phyloP scores from a whole-genome alignment of 352 stramenopile species.

The Phytophthora parvispora region DNA sequence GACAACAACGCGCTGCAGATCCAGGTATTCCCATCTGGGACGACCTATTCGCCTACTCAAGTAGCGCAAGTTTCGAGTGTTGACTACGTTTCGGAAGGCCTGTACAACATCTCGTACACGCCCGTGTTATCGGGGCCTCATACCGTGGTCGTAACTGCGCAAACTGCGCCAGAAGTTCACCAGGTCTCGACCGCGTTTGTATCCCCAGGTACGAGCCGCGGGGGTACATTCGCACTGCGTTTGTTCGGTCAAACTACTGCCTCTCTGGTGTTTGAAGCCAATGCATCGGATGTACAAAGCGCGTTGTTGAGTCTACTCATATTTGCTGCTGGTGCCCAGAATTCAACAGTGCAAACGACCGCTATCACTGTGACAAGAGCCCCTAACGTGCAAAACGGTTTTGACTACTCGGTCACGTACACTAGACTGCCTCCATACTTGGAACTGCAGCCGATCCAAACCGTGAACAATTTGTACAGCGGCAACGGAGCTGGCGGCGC shows the following conservation, averaged over 20 bases:
- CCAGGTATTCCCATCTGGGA: constrained; percentile 57
- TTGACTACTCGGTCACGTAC: constrained; percentile 84
- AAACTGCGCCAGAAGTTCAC: constrained; percentile 86
- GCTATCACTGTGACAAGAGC: constrained; percentile 62
- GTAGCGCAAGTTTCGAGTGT: constrained; percentile 51
- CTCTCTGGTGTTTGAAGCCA: constrained; percentile 85
- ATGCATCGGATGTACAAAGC: constrained; percentile 66
- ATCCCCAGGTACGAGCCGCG: constrained; percentile 57
- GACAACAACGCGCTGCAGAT: constrained; percentile 46
- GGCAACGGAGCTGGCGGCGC: constrained; percentile 53
- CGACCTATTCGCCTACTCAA: constrained; percentile 31
- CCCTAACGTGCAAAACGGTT: constrained; percentile 67
- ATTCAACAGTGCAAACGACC: constrained; percentile 19
- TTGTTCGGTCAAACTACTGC: constrained; percentile 72
- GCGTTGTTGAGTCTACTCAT: constrained; percentile 74
- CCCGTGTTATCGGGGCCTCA: constrained; percentile 87
- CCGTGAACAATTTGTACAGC: constrained; percentile 76
- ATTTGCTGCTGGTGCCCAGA: constrained; percentile 28
- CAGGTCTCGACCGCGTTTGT: constrained; percentile 84
- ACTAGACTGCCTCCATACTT: constrained; percentile 48
- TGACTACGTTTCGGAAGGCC: constrained; percentile 68
- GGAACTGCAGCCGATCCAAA: constrained; percentile 41
- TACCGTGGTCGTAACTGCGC: constrained; percentile 87
- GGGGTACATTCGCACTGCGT: constrained; percentile 87
- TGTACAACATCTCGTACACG: constrained; percentile 90